Conservation (phyloP, 129 eudicot genomes). For the carrot (Daucus carota) region DNA sequence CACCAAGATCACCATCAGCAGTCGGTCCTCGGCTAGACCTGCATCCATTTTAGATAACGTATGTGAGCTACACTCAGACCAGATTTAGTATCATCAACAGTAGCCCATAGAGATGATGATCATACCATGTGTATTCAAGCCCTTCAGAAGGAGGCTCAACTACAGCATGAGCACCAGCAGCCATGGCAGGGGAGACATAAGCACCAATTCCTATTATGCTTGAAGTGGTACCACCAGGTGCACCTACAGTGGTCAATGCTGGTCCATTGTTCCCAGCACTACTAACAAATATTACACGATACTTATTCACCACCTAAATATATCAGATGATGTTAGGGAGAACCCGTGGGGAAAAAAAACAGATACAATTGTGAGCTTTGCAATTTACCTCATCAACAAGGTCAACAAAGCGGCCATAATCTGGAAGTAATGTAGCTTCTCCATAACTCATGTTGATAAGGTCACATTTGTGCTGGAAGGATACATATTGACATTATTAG, state of each 20-base stretch:
- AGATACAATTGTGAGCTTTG: not conserved
- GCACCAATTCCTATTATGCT: constrained; percentile 99
- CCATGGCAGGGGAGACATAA: constrained; percentile 99
- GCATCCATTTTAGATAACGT: constrained; percentile 28
- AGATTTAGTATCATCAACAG: not conserved
- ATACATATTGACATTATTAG: constrained; percentile 9
- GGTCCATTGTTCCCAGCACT: constrained; percentile 99
- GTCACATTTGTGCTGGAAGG: constrained; percentile 88
- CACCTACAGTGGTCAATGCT: constrained; percentile 90
- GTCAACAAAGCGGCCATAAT: constrained; percentile 98
- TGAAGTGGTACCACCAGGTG: constrained; percentile 96
- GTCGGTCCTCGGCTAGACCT: constrained; percentile 99
- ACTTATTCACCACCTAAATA: constrained; percentile 79
- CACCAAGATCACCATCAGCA: constrained; percentile 94
- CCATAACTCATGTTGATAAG: constrained; percentile 98
- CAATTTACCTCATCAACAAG: constrained; percentile 72
- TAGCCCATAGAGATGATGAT: constrained; percentile 1
- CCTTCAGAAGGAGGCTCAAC: constrained; percentile 94
- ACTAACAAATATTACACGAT: constrained; percentile 74
- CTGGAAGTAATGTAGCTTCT: constrained; percentile 76
- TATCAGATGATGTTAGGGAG: constrained; percentile 13
- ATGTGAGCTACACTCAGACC: constrained; percentile 10
- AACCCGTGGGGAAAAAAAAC: not conserved
- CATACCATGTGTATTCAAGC: constrained; percentile 89
- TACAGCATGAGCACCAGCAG: constrained; percentile 89